These are phyloP conservation scores for Vitis rotundifolia DNA, from an alignment of 164 flowering plant species.

Conservation along the genomic window DNA sequence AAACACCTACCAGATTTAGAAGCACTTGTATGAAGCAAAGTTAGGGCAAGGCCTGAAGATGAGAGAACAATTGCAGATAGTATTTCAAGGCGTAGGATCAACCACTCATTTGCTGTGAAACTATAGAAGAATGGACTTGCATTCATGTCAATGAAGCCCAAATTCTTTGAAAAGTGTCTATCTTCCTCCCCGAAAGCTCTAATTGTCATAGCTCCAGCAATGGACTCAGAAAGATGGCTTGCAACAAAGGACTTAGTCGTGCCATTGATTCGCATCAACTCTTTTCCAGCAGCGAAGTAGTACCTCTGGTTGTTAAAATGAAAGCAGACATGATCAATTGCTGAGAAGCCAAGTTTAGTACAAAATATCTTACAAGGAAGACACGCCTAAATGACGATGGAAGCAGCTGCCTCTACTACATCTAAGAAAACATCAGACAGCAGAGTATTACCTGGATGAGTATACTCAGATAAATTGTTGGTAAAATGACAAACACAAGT, in stretches of 20 bases:
- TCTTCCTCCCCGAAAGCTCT: conserved; percentile 69
- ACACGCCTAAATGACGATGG: no score
- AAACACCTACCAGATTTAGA: conserved; percentile 49
- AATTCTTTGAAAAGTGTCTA: conserved; percentile 47
- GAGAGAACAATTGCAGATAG: conserved; percentile 63
- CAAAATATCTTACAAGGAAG: background rate
- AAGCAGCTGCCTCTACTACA: no score
- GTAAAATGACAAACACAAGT: conserved; percentile 59
- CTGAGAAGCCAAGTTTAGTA: background rate
- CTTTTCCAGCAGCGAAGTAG: conserved; percentile 70
- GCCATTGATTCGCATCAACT: conserved; percentile 74
- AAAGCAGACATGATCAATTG: background rate
- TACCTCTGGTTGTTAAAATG: conserved; percentile 46
- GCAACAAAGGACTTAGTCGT: conserved; percentile 63
- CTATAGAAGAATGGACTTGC: conserved; percentile 68
- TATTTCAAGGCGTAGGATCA: conserved; percentile 71
- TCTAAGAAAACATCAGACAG: no score
- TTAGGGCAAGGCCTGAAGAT: conserved; percentile 62
- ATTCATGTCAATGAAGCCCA: conserved; percentile 61
- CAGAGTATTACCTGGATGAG: conserved; percentile 55
- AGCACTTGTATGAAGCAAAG: conserved; percentile 56
- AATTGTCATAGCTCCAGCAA: conserved; percentile 70
- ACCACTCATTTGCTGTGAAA: conserved; percentile 82
- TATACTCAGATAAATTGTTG: conserved; percentile 51
- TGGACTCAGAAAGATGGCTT: conserved; percentile 62